Evolutionary conservation across 2,329 filamentous ascomycete genomes (phyloP).

Genomic region (Tolypocladium nubicola): DNA sequence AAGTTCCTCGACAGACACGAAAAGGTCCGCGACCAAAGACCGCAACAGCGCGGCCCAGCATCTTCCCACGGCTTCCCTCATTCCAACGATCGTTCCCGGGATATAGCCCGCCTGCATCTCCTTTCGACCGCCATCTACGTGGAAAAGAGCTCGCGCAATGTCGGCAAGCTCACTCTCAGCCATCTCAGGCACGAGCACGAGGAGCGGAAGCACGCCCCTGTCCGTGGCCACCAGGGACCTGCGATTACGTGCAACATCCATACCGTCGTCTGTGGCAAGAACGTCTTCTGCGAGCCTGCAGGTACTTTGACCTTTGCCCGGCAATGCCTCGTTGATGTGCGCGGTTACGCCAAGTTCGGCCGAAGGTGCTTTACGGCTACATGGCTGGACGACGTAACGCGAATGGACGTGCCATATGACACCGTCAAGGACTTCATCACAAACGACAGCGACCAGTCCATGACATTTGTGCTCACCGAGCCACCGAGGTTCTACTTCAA

Average conservation of each 20-base stretch:
- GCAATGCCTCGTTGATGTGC: slow-evolving; percentile 18
- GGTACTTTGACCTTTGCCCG: slow-evolving; percentile 30
- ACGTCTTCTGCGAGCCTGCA: slow-evolving; percentile 23
- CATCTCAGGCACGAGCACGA: slow-evolving; percentile 17
- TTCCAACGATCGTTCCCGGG: slow-evolving; percentile 1
- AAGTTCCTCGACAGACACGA: slow-evolving; percentile 29
- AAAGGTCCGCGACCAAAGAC: slow-evolving; percentile 9
- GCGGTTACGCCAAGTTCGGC: slow-evolving; percentile 31
- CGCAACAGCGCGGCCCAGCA: too few species aligned
- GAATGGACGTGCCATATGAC: slow-evolving; percentile 38
- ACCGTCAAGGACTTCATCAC: slow-evolving; percentile 35
- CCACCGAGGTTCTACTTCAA: slow-evolving; percentile 37
- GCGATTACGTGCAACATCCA: slow-evolving; percentile 6
- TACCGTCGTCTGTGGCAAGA: slow-evolving; percentile 35
- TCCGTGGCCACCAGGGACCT: slow-evolving; percentile 8
- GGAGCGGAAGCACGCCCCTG: slow-evolving; percentile 8
- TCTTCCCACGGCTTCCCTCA: background rate
- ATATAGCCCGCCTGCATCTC: slow-evolving; percentile 19
- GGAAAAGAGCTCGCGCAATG: slow-evolving; percentile 21
- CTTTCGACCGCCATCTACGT: slow-evolving; percentile 17
- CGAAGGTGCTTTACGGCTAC: slow-evolving; percentile 30
- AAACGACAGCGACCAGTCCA: slow-evolving; percentile 20
- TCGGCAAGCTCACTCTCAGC: slow-evolving; percentile 12
- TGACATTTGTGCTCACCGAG: slow-evolving; percentile 41
- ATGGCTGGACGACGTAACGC: slow-evolving; percentile 9